These are phyloP conservation scores for Paxillus ammoniavirescens DNA, from an alignment of 768 basidiomycete species.

Conservation along the genomic window DNA sequence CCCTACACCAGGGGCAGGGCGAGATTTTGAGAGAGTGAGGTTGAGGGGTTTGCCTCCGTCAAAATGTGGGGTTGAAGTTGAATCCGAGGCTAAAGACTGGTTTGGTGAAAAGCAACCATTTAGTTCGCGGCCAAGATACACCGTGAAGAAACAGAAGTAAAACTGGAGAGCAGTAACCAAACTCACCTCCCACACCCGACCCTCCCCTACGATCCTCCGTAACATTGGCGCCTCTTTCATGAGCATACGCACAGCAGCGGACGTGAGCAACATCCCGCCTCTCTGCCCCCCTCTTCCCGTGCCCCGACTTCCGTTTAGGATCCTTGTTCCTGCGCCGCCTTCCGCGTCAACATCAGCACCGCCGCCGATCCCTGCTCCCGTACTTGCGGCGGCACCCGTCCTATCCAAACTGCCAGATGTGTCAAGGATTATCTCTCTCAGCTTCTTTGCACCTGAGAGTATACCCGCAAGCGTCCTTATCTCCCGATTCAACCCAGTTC, in stretches of 20 bases:
- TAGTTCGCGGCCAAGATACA: background rate
- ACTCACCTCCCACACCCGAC: conserved; percentile 56
- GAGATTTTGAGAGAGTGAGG: conserved; percentile 9
- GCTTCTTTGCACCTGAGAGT: conserved; percentile 12
- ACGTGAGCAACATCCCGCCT: conserved; percentile 35
- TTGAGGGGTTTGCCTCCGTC: conserved; percentile 9
- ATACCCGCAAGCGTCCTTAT: conserved; percentile 8
- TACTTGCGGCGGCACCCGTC: background rate
- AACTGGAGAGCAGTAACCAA: background rate
- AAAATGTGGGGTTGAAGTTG: conserved; percentile 7
- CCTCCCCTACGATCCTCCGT: conserved; percentile 46
- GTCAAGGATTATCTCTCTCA: conserved; percentile 21
- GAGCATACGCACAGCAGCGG: conserved; percentile 37
- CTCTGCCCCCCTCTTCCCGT: background rate
- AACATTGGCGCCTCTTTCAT: conserved; percentile 43
- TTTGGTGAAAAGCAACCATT: background rate
- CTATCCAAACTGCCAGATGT: background rate
- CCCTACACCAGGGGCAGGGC: conserved; percentile 11
- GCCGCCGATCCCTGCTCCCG: background rate
- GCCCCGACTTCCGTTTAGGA: background rate
- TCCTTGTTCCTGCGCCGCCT: background rate
- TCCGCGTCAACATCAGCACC: background rate
- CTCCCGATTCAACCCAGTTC: conserved; percentile 6
- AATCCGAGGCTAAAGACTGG: conserved; percentile 15
- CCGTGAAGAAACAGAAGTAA: background rate